Evolutionary conservation across 768 basidiomycete genomes (phyloP), one percentile per base, ranked within the genome.

Genomic region (Lentinus brumalis): DNA sequence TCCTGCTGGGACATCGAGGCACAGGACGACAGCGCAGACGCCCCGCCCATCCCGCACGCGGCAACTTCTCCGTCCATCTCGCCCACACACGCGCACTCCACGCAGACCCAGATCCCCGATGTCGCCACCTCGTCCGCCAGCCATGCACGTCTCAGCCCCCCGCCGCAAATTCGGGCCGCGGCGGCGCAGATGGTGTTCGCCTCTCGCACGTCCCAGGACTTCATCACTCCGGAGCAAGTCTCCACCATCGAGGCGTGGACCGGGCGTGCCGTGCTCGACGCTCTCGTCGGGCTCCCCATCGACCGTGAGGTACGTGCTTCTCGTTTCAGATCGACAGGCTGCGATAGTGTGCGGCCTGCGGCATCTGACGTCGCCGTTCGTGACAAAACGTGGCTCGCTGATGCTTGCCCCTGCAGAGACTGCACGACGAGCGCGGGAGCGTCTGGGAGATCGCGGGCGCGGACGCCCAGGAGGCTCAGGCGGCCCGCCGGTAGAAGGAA

Each of bases 111-210:
- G 14, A 54, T 56, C 15, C 56, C 66, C 47, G 57, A 60, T 38
- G 65, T 69, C 12, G n/a, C 58, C 18, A 41, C 57, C 4, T 42
- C 66, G 38, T 53, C 64, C 39, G 56, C 31, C 29, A 62, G 61
- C 46, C 60, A 62, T 3, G 12, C 53, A 12, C 46, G 32, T 26
- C 65, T 63, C n/a, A 26, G 50, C n/a, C 56, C 65, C 26, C 67
- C 60, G 18, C 68, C 77, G 16, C 65, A 67, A 58, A 92, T 93
- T 67, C 81, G 83, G 66, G 92, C 88, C n/a, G 88, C 91, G 15
- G 87, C 88, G 15, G 84, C 83, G 21, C 91, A 93, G 60, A 89
- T 92, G 83, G 83, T 92, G 5, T 94, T 91, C 68, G 91, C 91
- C n/a, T 82, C 86, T 45, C 83, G 91, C 50, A 79, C 77, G 44